Conservation (phyloP, 805 yeast species). For the Yueomyces sp. region DNA sequence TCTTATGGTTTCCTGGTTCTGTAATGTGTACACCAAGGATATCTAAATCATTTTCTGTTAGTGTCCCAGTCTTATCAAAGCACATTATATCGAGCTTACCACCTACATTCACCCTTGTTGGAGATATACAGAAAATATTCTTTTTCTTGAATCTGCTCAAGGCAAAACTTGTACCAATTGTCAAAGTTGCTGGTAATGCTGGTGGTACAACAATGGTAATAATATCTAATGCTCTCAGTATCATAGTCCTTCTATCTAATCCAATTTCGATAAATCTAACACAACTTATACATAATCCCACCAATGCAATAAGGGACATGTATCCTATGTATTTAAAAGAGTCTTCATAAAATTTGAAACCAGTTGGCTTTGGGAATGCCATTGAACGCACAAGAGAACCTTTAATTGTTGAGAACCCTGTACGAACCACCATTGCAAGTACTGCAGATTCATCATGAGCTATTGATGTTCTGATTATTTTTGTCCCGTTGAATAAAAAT, state of each 20-base stretch:
- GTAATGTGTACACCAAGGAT: slow-evolving; percentile 50
- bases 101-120: slow-evolving; percentile 90
- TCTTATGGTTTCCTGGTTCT: slow-evolving; percentile 8
- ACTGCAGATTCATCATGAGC: slow-evolving; percentile 43
- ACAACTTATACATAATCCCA: slow-evolving; percentile 79
- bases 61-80: slow-evolving; percentile 94
- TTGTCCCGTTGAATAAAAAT: slow-evolving; percentile 79
- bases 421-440: slow-evolving; percentile 72
- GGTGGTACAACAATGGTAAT: slow-evolving; percentile 98
- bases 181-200: slow-evolving; percentile 92
- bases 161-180: slow-evolving; percentile 94
- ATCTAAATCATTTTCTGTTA: slow-evolving; percentile 94
- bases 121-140: slow-evolving; percentile 79
- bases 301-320: slow-evolving; percentile 71
- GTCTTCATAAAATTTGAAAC: slow-evolving; percentile 86
- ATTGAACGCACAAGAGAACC: slow-evolving; percentile 89
- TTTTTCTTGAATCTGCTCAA: slow-evolving; percentile 55
- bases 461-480: slow-evolving; percentile 67
- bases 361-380: slow-evolving; percentile 91
- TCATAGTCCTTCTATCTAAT: slow-evolving; percentile 51
- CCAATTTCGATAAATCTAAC: slow-evolving; percentile 70
- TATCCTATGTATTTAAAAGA: slow-evolving; percentile 93
- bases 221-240: slow-evolving; percentile 82
- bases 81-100: slow-evolving; percentile 85
- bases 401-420: slow-evolving; percentile 92